These are phyloP conservation scores for Thelonectria rubi DNA, from an alignment of 2,329 filamentous ascomycete species.

Conservation along the genomic window DNA sequence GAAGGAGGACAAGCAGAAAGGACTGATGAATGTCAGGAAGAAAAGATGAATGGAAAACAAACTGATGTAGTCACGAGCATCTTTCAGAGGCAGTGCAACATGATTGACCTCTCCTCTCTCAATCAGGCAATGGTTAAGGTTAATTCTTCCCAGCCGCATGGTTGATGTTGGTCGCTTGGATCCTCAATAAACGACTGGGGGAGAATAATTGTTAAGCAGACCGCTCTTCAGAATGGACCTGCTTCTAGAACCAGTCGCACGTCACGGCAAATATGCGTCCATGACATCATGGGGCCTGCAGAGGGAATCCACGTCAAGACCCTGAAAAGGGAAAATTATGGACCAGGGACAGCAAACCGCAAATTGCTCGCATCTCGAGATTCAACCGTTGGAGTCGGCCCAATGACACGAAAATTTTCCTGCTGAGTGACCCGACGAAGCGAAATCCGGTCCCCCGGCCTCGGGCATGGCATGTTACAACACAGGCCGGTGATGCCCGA, in stretches of 20 bases:
- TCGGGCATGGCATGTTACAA: too few species aligned
- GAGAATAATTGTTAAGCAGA: conserved; percentile 40
- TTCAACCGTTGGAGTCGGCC: not conserved
- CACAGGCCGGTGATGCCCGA: too few species aligned
- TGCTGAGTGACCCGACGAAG: too few species aligned
- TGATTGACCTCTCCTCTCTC: not conserved
- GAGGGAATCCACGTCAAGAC: conserved; percentile 10
- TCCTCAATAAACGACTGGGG: not conserved
- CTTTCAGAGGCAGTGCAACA: too few species aligned
- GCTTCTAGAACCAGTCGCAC: conserved; percentile 24
- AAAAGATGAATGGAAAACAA: not conserved
- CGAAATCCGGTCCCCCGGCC: too few species aligned
- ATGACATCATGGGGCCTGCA: conserved; percentile 27
- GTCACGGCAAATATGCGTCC: conserved; percentile 12
- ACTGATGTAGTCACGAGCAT: not conserved
- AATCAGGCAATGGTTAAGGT: conserved; percentile 11
- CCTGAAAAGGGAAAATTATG: conserved; percentile 3
- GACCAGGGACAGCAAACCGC: not conserved
- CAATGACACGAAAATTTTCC: too few species aligned
- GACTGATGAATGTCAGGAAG: not conserved
- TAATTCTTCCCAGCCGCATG: conserved; percentile 13
- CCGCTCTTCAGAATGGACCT: conserved; percentile 27
- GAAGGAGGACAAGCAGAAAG: too few species aligned
- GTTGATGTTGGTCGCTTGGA: conserved; percentile 6
- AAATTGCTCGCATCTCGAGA: not conserved